These are phyloP conservation scores for Thymus quinquecostatus DNA, from an alignment of 257 asterid species.

Conservation along the genomic window DNA sequence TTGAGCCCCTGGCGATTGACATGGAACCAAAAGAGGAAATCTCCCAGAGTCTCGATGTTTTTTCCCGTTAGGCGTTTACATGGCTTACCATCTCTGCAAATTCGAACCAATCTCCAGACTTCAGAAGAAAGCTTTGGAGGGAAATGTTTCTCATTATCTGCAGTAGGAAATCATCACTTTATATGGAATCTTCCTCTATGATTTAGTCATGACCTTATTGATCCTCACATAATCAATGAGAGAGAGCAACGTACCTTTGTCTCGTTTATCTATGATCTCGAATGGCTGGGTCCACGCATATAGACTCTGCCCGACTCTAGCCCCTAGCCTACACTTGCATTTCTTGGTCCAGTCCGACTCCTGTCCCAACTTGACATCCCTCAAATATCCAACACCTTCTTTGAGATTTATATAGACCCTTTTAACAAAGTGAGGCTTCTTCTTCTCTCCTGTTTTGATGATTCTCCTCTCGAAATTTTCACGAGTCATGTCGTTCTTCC, in stretches of 20 bases:
- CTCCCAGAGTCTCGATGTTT: too few relatives aligned
- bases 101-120: too few relatives aligned
- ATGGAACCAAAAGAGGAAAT: not conserved
- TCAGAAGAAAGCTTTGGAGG: conserved; percentile 35
- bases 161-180: conserved; percentile 22
- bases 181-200: not conserved
- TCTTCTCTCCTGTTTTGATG: conserved; percentile 40
- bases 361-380: conserved; percentile 45
- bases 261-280: conserved; percentile 46
- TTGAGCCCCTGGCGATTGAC: conserved; percentile 36
- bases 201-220: not conserved
- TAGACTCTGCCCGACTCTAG: conserved; percentile 33
- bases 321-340: conserved; percentile 53
- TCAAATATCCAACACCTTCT: conserved; percentile 42
- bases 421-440: conserved; percentile 49
- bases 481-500: conserved; percentile 28
- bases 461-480: conserved; percentile 42
- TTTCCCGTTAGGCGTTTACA: too few relatives aligned
- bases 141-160: conserved; percentile 33
- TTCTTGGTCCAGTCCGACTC: conserved; percentile 39
- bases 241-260: conserved; percentile 37
- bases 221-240: not conserved
- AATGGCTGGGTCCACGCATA: conserved; percentile 52
- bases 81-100: too few relatives aligned
- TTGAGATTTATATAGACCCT: conserved; percentile 29